These are phyloP conservation scores for Asterophora lycoperdoides DNA, from an alignment of 768 basidiomycete species.

Conservation along the genomic window DNA sequence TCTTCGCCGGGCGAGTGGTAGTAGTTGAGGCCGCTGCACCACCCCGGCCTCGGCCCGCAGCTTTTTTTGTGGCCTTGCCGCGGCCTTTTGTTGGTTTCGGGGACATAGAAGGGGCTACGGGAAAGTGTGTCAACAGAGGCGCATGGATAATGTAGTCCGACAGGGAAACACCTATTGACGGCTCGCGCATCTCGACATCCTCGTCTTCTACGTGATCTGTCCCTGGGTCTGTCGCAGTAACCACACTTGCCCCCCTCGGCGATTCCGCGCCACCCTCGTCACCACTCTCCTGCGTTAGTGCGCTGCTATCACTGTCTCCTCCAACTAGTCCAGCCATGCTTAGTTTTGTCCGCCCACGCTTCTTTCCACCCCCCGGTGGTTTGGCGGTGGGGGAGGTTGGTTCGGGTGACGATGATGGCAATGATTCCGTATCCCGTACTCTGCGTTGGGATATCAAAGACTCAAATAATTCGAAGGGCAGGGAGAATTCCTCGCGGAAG, in stretches of 20 bases:
- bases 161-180: conserved; percentile 49
- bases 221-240: conserved; percentile 68
- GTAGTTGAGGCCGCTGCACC: conserved; percentile 25
- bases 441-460: conserved; percentile 58
- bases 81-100: conserved; percentile 35
- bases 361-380: conserved; percentile 28
- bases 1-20: conserved; percentile 37
- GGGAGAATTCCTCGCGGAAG: conserved; percentile 65
- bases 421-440: conserved; percentile 58
- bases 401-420: conserved; percentile 58
- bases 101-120: conserved; percentile 31
- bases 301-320: conserved; percentile 83
- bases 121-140: conserved; percentile 5
- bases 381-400: conserved; percentile 31
- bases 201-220: conserved; percentile 72
- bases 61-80: conserved; percentile 29
- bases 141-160: background rate
- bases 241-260: conserved; percentile 54
- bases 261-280: conserved; percentile 63
- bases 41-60: conserved; percentile 13
- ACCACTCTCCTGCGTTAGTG: conserved; percentile 76
- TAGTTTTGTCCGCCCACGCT: conserved; percentile 47
- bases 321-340: conserved; percentile 72
- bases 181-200: conserved; percentile 53
- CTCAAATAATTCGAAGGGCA: conserved; percentile 60